Conservation (phyloP, 1,284 basidiomycete genomes). For the Boletus mariae region DNA sequence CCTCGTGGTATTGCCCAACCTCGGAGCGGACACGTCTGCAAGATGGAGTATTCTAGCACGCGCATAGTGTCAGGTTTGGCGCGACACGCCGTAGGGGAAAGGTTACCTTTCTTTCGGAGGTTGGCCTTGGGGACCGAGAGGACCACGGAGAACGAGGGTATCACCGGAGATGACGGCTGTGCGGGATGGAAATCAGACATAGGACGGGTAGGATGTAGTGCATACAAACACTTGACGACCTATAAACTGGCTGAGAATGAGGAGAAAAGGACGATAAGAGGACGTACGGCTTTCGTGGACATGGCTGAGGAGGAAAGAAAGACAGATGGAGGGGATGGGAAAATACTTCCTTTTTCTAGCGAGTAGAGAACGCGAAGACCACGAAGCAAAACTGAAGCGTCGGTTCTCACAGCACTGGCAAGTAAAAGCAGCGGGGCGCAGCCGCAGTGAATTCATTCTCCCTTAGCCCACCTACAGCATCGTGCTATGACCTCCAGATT, state of each 20-base stretch:
- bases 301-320: constrained; percentile 32
- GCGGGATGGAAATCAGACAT: constrained; percentile 17
- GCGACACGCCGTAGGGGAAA: background rate
- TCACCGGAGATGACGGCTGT: constrained; percentile 87
- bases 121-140: constrained; percentile 76
- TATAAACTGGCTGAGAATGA: constrained; percentile 26
- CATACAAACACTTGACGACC: constrained; percentile 66
- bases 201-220: background rate
- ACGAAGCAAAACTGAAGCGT: constrained; percentile 7
- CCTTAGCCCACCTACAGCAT: constrained; percentile 1
- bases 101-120: constrained; percentile 81
- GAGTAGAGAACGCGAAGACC: constrained; percentile 15
- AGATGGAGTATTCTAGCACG: constrained; percentile 76
- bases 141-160: constrained; percentile 77
- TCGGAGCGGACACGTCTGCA: constrained; percentile 78
- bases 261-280: background rate
- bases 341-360: constrained; percentile 13
- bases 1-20: constrained; percentile 73
- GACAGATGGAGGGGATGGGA: constrained; percentile 14
- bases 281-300: constrained; percentile 67
- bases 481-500: constrained; percentile 30
- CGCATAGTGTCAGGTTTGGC: constrained; percentile 14
- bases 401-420: constrained; percentile 1
- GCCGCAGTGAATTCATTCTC: constrained; percentile 2
- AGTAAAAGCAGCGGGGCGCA: constrained; percentile 16